phyloP scores from a whole-genome alignment of 1,139 yeast genomes.

The Insectozyma bohioensis region DNA sequence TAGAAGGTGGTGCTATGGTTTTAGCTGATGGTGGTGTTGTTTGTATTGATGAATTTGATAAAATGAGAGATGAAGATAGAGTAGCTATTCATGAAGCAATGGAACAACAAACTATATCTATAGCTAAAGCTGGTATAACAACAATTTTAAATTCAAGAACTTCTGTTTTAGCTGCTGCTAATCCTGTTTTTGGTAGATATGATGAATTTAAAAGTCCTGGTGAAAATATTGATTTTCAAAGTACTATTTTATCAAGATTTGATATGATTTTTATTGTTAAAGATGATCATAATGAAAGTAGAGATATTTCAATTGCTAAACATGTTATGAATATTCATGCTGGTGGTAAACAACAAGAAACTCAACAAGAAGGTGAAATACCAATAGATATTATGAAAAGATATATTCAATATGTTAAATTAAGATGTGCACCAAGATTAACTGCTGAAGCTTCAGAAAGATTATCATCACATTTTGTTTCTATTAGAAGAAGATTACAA shows the following conservation, averaged over 20 bases:
- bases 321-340: constrained; percentile 96
- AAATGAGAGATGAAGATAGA: constrained; percentile 98
- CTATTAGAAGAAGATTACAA: constrained; percentile 82
- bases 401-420: constrained; percentile 85
- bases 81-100: constrained; percentile 99
- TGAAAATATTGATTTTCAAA: constrained; percentile 96
- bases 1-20: constrained; percentile 99
- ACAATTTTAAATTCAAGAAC: constrained; percentile 95
- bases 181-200: constrained; percentile 94
- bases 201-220: constrained; percentile 97
- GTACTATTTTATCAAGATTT: constrained; percentile 93
- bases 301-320: constrained; percentile 88
- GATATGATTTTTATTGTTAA: constrained; percentile 98
- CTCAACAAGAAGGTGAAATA: constrained; percentile 69
- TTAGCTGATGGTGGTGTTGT: constrained; percentile 99
- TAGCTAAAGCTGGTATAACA: constrained; percentile 98
- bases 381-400: constrained; percentile 90
- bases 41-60: constrained; percentile 98
- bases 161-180: constrained; percentile 95
- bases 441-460: constrained; percentile 89
- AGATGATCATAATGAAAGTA: constrained; percentile 84
- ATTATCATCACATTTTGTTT: constrained; percentile 91
- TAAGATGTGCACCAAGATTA: constrained; percentile 89
- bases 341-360: constrained; percentile 56
- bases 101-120: constrained; percentile 99